Evolutionary conservation across 108 stramenopile genomes (phyloP).

Genomic region (Cyclotella choctawhatcheeana): DNA sequence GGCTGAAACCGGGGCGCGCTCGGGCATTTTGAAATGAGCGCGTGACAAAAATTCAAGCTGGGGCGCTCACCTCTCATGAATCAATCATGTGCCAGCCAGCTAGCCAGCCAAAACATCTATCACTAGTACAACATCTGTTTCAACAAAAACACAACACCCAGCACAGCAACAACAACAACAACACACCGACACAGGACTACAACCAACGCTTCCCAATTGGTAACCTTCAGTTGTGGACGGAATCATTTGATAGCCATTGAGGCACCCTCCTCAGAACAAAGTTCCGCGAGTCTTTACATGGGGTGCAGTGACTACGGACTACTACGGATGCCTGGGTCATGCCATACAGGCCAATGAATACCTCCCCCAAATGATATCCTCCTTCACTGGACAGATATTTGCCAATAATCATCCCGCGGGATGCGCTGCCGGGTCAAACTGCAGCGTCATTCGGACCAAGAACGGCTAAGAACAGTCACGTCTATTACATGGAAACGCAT

Average conservation of each 20-base stretch:
- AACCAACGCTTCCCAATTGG: conserved; percentile 54
- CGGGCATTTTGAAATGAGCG: no score
- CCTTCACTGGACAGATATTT: conserved; percentile 58
- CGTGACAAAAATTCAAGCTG: no score
- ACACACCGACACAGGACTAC: no score
- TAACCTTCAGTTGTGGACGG: conserved; percentile 78
- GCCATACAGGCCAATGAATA: conserved; percentile 85
- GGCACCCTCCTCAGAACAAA: conserved; percentile 46
- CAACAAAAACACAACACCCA: no score
- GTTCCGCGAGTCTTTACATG: conserved; percentile 75
- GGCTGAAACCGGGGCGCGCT: no score
- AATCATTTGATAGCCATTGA: conserved; percentile 86
- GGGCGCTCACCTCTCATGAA: no score
- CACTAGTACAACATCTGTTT: no score
- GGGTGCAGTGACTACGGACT: conserved; percentile 91
- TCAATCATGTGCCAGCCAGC: no score
- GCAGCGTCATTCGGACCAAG: conserved; percentile 68
- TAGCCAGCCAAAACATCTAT: no score
- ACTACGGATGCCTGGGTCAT: conserved; percentile 88
- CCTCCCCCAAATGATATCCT: conserved; percentile 66
- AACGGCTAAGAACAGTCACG: conserved; percentile 81
- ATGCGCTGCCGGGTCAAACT: conserved; percentile 68
- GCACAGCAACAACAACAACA: no score
- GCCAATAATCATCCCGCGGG: conserved; percentile 52
- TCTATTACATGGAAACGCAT: conserved; percentile 90